Conservation (phyloP, 306 rosid genomes). For the Fagus crenata region DNA sequence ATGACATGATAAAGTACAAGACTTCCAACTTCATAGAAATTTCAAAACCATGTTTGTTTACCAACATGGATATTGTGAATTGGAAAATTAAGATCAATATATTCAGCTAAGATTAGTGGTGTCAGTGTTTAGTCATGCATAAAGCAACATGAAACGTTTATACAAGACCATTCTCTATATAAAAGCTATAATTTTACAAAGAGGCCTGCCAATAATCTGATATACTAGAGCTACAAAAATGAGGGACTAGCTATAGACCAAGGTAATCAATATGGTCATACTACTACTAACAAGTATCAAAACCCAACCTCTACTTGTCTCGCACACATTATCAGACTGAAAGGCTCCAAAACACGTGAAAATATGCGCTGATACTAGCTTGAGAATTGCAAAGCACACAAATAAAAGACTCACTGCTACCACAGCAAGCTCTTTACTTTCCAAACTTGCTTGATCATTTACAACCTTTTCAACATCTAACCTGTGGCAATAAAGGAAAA, state of each 20-base stretch:
- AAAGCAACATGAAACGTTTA: slow-evolving; percentile 1
- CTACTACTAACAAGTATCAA: slow-evolving; percentile 60
- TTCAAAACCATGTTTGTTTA: not conserved
- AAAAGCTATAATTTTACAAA: slow-evolving; percentile 12
- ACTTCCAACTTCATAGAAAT: not conserved
- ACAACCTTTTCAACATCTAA: slow-evolving; percentile 50
- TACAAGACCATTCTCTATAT: slow-evolving; percentile 3
- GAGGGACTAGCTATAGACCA: slow-evolving; percentile 50
- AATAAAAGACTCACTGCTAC: slow-evolving; percentile 64
- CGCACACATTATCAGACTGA: slow-evolving; percentile 36
- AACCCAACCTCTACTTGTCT: slow-evolving; percentile 65
- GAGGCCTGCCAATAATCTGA: not conserved
- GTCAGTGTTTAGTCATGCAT: not conserved
- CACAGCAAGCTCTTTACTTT: slow-evolving; percentile 68
- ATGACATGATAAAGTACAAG: not conserved
- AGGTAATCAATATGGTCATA: slow-evolving; percentile 51
- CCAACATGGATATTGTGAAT: not conserved
- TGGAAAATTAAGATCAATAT: not conserved
- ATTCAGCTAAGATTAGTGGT: not conserved
- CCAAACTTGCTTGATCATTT: slow-evolving; percentile 57
- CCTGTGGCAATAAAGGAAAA: slow-evolving; percentile 42
- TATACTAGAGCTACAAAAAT: slow-evolving; percentile 21
- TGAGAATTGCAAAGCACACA: slow-evolving; percentile 58
- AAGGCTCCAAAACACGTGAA: slow-evolving; percentile 42
- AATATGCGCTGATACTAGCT: slow-evolving; percentile 44